A percentile compares a stretch with the other conserved stretches of the same genome.
Evolutionary conservation across 202 grass and related monocot genomes (phyloP).

Genomic region (Zizania palustris): DNA sequence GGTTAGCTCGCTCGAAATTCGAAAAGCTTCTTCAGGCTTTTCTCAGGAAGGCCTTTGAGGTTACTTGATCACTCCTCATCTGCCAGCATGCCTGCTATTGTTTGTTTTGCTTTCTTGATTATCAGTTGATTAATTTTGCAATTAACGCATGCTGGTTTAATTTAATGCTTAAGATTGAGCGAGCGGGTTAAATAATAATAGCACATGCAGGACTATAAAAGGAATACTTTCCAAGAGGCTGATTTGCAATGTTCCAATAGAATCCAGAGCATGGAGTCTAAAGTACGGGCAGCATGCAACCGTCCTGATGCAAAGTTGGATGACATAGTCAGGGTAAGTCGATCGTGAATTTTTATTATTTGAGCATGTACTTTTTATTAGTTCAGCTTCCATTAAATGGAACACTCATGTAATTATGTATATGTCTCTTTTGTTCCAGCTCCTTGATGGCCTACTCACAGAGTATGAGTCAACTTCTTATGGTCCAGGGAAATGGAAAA

Average conservation of each 20-base stretch:
- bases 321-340: slow-evolving; percentile 68
- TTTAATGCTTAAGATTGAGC: not conserved
- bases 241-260: slow-evolving; percentile 81
- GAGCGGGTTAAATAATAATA: not conserved
- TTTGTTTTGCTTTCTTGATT: slow-evolving; percentile 2
- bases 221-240: slow-evolving; percentile 79
- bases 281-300: slow-evolving; percentile 72
- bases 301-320: slow-evolving; percentile 73
- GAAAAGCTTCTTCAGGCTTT: slow-evolving; percentile 85
- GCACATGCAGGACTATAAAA: slow-evolving; percentile 81
- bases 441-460: slow-evolving; percentile 67
- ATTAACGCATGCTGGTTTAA: slow-evolving; percentile 27
- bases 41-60: slow-evolving; percentile 84
- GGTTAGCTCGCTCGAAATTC: slow-evolving; percentile 75
- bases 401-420: not conserved
- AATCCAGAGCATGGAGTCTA: slow-evolving; percentile 81
- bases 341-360: no score
- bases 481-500: slow-evolving; percentile 88
- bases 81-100: not conserved
- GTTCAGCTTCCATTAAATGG: slow-evolving; percentile 23
- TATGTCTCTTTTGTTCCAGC: slow-evolving; percentile 53
- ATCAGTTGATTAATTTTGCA: not conserved
- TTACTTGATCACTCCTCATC: slow-evolving; percentile 27
- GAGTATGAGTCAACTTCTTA: slow-evolving; percentile 83
- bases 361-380: not conserved